Base-by-base conservation (phyloP, 225 moss, liverwort and hornwort species). In the Marchantia paleacea region DNA sequence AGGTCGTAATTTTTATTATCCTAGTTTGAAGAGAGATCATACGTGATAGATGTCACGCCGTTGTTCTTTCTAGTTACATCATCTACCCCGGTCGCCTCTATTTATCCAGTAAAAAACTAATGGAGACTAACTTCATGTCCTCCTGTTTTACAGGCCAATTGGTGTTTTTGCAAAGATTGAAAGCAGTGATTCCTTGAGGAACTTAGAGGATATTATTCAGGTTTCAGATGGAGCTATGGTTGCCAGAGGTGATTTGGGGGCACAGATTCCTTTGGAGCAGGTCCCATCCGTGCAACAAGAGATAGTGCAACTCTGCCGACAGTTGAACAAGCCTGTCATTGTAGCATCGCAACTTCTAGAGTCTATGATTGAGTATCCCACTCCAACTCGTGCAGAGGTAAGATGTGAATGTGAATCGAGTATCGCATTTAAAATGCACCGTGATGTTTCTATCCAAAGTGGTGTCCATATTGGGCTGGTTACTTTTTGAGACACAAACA, bases 201-300 rank as follows among this genome's bases (percentile, higher is more conserved):
- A 99, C 64, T 83, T 99, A 75, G 92, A 99, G 82, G 95, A 95
- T 22, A 99, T 99, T 4, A 94, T 99, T 48, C 91, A 85, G 72
- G 91, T 95, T 31, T 92, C 99, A 3, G 99, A 99, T 81, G 99
- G 99, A 67, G 99, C 99, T 62, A 99, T 99, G 99, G 99, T 99
- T 78, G 99, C 99, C 29, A 89, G 99, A 85, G 99, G 99, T 52
- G 99, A 99, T 85, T 84, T 99, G 60, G 99, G 99, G 55, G 94
- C 99, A 76, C 99, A 99, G 86, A 99, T 95, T 52, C 99, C 99
- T 12, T 47, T 99, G 75, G 99, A 99, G 84, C 95, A 95, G 89
- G 99, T 99, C 67, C 99, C 99, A 55, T 88, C 95, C 51, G 99
- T 95, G 64, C 99, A 99, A 83, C 94, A 92, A 73, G 84, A 89